Evolutionary conservation across 2,329 filamentous ascomycete species (phyloP).

Genomic region (Phialophora macrospora): DNA sequence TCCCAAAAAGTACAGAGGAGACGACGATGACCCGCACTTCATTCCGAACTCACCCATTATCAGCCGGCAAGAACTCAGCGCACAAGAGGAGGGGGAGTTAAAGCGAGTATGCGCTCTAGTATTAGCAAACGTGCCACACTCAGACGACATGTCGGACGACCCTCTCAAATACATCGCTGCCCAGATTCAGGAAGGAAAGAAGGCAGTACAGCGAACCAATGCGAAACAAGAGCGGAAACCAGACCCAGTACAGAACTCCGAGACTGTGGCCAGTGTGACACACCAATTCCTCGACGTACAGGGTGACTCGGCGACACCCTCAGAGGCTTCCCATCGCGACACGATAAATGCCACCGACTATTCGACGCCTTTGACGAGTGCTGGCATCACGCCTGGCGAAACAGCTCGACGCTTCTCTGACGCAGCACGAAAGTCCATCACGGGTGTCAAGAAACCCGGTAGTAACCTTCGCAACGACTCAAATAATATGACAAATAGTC

Average conservation of each 20-base stretch:
- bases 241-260: conserved; percentile 17
- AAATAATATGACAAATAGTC: conserved; percentile 18
- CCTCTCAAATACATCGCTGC: conserved; percentile 41
- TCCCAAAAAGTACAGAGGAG: conserved; percentile 46
- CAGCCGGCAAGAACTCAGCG: conserved; percentile 44
- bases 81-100: conserved; percentile 45
- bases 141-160: conserved; percentile 39
- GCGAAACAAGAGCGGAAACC: conserved; percentile 38
- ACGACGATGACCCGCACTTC: conserved; percentile 42
- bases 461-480: conserved; percentile 34
- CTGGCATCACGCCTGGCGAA: conserved; percentile 39
- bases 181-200: conserved; percentile 43
- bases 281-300: conserved; percentile 27
- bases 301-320: conserved; percentile 33
- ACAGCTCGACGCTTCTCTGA: conserved; percentile 37
- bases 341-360: conserved; percentile 34
- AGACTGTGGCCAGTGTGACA: conserved; percentile 29
- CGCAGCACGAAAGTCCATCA: conserved; percentile 30
- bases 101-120: conserved; percentile 44
- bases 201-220: conserved; percentile 33
- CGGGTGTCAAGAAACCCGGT: conserved; percentile 30
- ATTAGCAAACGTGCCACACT: conserved; percentile 38
- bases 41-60: conserved; percentile 44
- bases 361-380: conserved; percentile 39
- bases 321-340: conserved; percentile 34